A percentile compares a stretch with the other conserved stretches of the same genome.
These are phyloP conservation scores for Heritiera fomes DNA, from an alignment of 345 rosid genomes.

Conservation along the genomic window DNA sequence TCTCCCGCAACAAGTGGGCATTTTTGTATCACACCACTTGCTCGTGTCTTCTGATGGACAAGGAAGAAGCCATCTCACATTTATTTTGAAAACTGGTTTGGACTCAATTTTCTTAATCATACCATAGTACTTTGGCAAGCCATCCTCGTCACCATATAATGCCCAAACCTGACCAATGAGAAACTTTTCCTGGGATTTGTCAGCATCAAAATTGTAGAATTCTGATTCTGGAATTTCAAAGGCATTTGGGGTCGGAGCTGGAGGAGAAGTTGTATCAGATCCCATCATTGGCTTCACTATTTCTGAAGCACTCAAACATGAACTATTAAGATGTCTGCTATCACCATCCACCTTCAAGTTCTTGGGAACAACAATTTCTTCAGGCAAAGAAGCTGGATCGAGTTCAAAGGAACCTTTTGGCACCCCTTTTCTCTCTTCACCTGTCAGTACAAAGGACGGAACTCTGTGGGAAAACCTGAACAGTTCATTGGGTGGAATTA, in stretches of 20 bases:
- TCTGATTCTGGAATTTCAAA: constrained; percentile 47
- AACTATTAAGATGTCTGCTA: neutral
- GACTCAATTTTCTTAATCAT: constrained; percentile 34
- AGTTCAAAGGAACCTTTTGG: constrained; percentile 73
- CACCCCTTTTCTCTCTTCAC: constrained; percentile 58
- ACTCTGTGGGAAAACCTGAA: constrained; percentile 74
- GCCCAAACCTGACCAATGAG: constrained; percentile 66
- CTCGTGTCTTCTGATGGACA: constrained; percentile 25
- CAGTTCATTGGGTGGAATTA: constrained; percentile 55
- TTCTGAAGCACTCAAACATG: constrained; percentile 25
- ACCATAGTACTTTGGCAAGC: constrained; percentile 68
- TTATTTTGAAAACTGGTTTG: constrained; percentile 34
- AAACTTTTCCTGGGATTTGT: constrained; percentile 50
- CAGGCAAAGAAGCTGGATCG: constrained; percentile 80
- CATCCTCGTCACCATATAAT: constrained; percentile 61
- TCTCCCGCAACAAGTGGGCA: constrained; percentile 56
- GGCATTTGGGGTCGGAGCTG: constrained; percentile 11
- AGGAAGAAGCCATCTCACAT: constrained; percentile 45
- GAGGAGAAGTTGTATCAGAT: constrained; percentile 22
- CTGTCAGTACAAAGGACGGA: constrained; percentile 63
- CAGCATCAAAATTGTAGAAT: constrained; percentile 53
- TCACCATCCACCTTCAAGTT: constrained; percentile 26
- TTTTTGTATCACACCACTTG: constrained; percentile 41
- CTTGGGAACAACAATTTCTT: constrained; percentile 40
- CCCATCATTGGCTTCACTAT: constrained; percentile 16